These are phyloP conservation scores for Bolboschoenus planiculmis DNA, from an alignment of 176 grass and related monocot species.

Conservation along the genomic window DNA sequence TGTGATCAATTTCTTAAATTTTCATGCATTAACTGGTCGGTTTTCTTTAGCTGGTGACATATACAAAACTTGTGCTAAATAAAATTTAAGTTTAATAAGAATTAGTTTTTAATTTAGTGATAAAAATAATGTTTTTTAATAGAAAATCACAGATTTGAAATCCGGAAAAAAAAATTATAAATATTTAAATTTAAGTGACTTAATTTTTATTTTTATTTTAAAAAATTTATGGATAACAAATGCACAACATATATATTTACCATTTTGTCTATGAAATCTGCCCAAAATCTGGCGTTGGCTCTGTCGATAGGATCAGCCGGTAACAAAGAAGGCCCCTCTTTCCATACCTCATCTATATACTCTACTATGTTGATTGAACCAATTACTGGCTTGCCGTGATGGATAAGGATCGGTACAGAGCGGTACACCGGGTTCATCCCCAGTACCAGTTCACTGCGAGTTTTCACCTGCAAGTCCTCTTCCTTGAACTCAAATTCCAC, in stretches of 20 bases:
- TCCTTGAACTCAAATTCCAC: conserved; percentile 16
- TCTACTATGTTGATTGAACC: conserved; percentile 30
- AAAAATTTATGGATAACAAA: neutral
- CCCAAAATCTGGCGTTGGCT: conserved; percentile 27
- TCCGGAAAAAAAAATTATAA: too few relatives aligned
- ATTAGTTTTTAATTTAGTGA: too few relatives aligned
- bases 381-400: neutral
- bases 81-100: too few relatives aligned
- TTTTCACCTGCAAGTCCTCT: conserved; percentile 11
- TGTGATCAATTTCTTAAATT: too few relatives aligned
- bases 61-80: too few relatives aligned
- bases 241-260: neutral
- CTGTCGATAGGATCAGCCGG: neutral
- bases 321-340: neutral
- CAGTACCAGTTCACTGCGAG: conserved; percentile 21
- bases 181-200: too few relatives aligned
- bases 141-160: too few relatives aligned
- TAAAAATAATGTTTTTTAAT: too few relatives aligned
- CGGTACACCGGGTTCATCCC: conserved; percentile 26
- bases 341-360: conserved; percentile 29
- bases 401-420: conserved; percentile 21
- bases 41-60: too few relatives aligned
- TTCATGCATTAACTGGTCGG: too few relatives aligned
- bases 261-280: conserved; percentile 31
- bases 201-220: too few relatives aligned